A percentile compares a stretch with the other conserved stretches of the same genome.
These are phyloP conservation scores for Orbilia quercus DNA, from an alignment of 2,329 filamentous ascomycete genomes.

Conservation along the genomic window DNA sequence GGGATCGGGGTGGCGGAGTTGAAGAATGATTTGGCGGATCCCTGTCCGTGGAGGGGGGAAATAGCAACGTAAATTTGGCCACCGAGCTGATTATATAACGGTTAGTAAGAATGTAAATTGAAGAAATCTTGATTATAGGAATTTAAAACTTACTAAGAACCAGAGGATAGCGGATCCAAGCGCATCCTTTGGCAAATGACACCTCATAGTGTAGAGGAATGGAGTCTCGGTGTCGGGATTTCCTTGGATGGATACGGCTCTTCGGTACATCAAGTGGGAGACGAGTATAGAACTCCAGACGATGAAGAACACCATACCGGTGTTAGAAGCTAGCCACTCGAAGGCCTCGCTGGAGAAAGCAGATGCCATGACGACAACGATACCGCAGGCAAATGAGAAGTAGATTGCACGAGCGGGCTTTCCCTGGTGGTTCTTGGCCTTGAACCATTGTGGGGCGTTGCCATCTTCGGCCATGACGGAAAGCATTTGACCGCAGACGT, in stretches of 20 bases:
- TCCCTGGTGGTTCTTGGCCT: constrained; percentile 37
- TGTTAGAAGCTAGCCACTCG: constrained; percentile 49
- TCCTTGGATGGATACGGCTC: constrained; percentile 35
- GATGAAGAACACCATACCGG: constrained; percentile 56
- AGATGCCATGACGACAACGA: constrained; percentile 38
- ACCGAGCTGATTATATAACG: constrained; percentile 46
- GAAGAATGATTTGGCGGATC: constrained; percentile 50
- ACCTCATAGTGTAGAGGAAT: constrained; percentile 50
- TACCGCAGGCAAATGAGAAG: constrained; percentile 35
- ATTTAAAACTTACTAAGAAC: constrained; percentile 50
- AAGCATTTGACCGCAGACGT: constrained; percentile 52
- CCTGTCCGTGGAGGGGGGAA: constrained; percentile 38
- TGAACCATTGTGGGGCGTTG: constrained; percentile 43
- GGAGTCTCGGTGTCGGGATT: constrained; percentile 37
- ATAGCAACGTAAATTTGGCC: constrained; percentile 54
- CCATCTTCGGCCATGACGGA: constrained; percentile 50
- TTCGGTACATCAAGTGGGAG: constrained; percentile 43
- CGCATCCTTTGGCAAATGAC: constrained; percentile 41
- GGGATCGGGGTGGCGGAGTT: constrained; percentile 48
- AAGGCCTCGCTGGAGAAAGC: constrained; percentile 45
- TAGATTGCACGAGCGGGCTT: constrained; percentile 49
- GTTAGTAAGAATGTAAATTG: constrained; percentile 38
- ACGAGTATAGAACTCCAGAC: constrained; percentile 51
- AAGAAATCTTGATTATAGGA: constrained; percentile 6
- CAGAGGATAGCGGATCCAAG: constrained; percentile 35